Conservation (phyloP, 1,284 basidiomycete species). For the Apiotrichum brassicae region DNA sequence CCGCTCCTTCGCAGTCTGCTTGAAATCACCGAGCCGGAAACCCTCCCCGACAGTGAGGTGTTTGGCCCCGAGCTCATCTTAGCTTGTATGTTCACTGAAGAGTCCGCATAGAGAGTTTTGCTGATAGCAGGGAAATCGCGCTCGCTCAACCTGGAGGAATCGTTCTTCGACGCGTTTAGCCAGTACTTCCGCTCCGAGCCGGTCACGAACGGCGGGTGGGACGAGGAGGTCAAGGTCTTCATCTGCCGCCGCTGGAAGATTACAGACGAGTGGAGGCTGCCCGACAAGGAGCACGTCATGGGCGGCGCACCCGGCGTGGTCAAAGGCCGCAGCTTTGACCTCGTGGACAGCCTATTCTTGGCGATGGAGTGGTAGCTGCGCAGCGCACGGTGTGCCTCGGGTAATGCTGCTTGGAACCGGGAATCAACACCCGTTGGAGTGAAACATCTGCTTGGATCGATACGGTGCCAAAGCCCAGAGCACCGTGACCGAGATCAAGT, state of each 20-base stretch:
- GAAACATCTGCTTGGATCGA: too few species aligned
- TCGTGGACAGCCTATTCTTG: conserved; percentile 36
- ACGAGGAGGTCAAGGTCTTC: conserved; percentile 36
- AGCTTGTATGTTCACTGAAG: conserved; percentile 29
- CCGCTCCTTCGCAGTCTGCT: conserved; percentile 37
- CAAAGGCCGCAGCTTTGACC: conserved; percentile 28
- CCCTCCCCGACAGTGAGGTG: background rate
- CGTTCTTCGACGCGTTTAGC: conserved; percentile 41
- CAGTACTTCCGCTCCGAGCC: conserved; percentile 36
- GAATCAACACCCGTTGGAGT: too few species aligned
- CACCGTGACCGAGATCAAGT: too few species aligned
- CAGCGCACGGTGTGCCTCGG: background rate
- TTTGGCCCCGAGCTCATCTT: conserved; percentile 42
- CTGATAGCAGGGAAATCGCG: conserved; percentile 39
- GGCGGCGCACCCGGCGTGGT: conserved; percentile 32
- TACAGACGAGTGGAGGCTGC: conserved; percentile 33
- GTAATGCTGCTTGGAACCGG: too few species aligned
- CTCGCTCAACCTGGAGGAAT: conserved; percentile 39
- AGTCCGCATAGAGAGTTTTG: too few species aligned
- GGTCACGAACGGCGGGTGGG: conserved; percentile 23
- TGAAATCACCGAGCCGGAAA: conserved; percentile 29
- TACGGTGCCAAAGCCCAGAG: too few species aligned
- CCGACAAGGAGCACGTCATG: conserved; percentile 31
- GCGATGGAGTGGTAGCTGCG: conserved; percentile 29
- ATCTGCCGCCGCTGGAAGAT: conserved; percentile 38